A percentile compares a stretch with the other conserved stretches of the same genome.
Evolutionary conservation across 768 basidiomycete species (phyloP).

Genomic region (Bullera alba): DNA sequence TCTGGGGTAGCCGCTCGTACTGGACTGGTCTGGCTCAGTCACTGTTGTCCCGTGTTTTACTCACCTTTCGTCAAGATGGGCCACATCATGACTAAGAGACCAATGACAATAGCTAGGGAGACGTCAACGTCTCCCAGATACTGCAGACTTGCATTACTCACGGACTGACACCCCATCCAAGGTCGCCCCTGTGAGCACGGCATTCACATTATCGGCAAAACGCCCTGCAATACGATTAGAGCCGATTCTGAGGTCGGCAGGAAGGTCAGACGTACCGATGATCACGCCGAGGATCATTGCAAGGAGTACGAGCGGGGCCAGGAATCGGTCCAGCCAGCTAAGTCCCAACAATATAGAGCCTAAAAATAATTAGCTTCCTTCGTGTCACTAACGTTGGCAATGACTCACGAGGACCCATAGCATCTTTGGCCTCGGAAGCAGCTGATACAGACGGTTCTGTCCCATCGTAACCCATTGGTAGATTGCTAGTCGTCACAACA

Average conservation of each 20-base stretch:
- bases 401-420: too few species aligned
- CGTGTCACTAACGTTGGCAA: too few species aligned
- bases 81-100: slow-evolving; percentile 84
- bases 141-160: slow-evolving; percentile 48
- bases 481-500: too few species aligned
- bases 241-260: too few species aligned
- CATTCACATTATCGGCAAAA: slow-evolving; percentile 59
- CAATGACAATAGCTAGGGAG: slow-evolving; percentile 64
- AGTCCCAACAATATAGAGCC: slow-evolving; percentile 8
- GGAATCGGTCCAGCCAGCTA: slow-evolving; percentile 54
- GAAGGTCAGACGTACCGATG: slow-evolving; percentile 44
- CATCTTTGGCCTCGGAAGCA: too few species aligned
- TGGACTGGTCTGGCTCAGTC: slow-evolving; percentile 50
- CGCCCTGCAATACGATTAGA: too few species aligned
- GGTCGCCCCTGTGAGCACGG: slow-evolving; percentile 58
- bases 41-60: slow-evolving; percentile 35
- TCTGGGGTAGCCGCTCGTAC: slow-evolving; percentile 60
- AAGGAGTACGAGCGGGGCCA: slow-evolving; percentile 61
- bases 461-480: too few species aligned
- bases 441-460: too few species aligned
- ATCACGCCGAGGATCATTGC: slow-evolving; percentile 70
- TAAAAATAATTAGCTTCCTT: too few species aligned
- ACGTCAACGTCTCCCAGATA: background rate
- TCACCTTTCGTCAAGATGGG: slow-evolving; percentile 57
- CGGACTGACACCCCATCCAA: slow-evolving; percentile 70